Evolutionary conservation across 441 rosid genomes (phyloP), one percentile per base, ranked within the genome.

Genomic region (Croton laevigatus): DNA sequence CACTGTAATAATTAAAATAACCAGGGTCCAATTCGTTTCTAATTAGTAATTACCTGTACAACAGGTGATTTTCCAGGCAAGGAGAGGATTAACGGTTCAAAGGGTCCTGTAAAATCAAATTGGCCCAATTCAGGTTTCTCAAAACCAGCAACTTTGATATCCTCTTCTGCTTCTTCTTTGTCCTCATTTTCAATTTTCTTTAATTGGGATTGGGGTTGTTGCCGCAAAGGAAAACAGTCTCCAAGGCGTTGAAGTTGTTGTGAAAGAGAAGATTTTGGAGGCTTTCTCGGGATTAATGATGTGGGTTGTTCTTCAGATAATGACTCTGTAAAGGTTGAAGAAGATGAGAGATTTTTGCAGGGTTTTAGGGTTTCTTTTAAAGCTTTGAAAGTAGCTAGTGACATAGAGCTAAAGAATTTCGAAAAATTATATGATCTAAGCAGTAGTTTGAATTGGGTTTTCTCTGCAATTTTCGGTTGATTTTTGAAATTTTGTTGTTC

Each of bases 61-160:
- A 80, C 36, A 3, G 98, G 93, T 59, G 58, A 58, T 69, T 86
- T 93, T 62, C 84, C 94, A 27, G 77, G 78, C n/a, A 80, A 17
- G 42, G 93, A 89, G 62, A 90, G 73, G 37, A 83, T 27, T 76
- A 91, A 77, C 40, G 97, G 90, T 80, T 86, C 93, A 73, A 83
- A 90, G 8, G 92, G 90, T 49, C 96, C 96, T 8, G 85, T 80
- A 70, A 76, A 79, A 61, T 88, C 96, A 81, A 88, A 83, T 74
- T 75, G 81, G 54, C 79, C 85, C 83, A 80, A 80, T 45, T 83
- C 81, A 61, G 85, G 78, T 78, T 85, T 82, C 16, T 84, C 91
- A 27, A 87, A 80, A 66, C 72, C 80, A 62, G 72, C 74, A 53
- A 63, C 36, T 52, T 32, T 71, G 49, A 19, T 66, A 16, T 68